phyloP scores from a whole-genome alignment of 2,329 filamentous ascomycete genomes.

The Beauveria varroae region DNA sequence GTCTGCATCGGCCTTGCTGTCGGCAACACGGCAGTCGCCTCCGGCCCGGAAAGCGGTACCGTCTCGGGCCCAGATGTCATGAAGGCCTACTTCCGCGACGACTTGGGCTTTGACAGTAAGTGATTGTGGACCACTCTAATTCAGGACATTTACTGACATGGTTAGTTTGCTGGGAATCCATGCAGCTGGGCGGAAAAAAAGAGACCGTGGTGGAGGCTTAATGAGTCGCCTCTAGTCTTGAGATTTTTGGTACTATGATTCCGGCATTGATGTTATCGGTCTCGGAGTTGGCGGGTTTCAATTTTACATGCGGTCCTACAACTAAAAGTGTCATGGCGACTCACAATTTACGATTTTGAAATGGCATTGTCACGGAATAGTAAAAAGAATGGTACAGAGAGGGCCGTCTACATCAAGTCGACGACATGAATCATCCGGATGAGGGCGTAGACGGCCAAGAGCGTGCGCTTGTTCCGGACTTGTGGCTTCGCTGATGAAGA shows the following conservation, averaged over 20 bases:
- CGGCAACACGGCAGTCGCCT: conserved; percentile 61
- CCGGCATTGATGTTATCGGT: neutral
- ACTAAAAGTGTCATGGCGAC: neutral
- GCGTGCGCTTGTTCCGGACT: too few relatives aligned
- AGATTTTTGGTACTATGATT: neutral
- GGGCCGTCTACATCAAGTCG: conserved; percentile 43
- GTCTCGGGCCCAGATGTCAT: conserved; percentile 55
- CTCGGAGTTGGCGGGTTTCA: conserved; percentile 2
- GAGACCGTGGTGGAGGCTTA: neutral
- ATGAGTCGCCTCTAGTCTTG: neutral
- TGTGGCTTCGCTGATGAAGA: too few relatives aligned
- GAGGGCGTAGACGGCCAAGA: conserved; percentile 10
- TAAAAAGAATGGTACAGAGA: conserved; percentile 13
- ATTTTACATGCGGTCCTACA: neutral
- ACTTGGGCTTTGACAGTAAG: conserved; percentile 58
- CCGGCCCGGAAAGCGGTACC: conserved; percentile 49
- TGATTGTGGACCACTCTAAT: conserved; percentile 15
- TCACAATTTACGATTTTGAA: neutral
- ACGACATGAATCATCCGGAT: conserved; percentile 44
- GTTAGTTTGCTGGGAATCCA: conserved; percentile 48
- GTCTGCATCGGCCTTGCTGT: conserved; percentile 66
- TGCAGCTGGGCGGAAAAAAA: conserved; percentile 36
- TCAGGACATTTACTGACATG: neutral
- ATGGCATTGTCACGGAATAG: neutral
- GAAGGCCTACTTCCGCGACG: conserved; percentile 57